Evolutionary conservation across 371 early-diverging fungal species (phyloP).

Genomic region (Aphelidium insulamus): DNA sequence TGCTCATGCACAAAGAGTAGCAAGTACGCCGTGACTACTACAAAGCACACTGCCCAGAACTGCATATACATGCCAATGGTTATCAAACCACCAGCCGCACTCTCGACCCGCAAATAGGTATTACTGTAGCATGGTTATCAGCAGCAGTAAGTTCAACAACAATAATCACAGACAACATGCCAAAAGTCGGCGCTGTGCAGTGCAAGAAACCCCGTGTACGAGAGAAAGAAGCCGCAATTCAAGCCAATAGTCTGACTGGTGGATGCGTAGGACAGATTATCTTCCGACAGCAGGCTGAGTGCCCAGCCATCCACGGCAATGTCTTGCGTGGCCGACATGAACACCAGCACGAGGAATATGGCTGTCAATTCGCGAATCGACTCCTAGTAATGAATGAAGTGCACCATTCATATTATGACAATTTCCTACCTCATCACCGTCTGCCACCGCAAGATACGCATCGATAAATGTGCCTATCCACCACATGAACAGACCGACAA

Average conservation of each 20-base stretch:
- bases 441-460: conserved; percentile 30
- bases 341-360: conserved; percentile 52
- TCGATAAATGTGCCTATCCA: conserved; percentile 57
- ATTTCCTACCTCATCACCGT: neutral
- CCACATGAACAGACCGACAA: conserved; percentile 46
- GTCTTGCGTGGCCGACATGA: conserved; percentile 92
- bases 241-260: conserved; percentile 91
- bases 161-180: conserved; percentile 3
- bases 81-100: conserved; percentile 45
- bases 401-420: no score
- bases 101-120: conserved; percentile 54
- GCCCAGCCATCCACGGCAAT: conserved; percentile 98
- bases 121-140: conserved; percentile 28
- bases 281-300: conserved; percentile 64
- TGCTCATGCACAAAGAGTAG: conserved; percentile 54
- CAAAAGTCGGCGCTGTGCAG: conserved; percentile 78
- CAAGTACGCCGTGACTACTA: conserved; percentile 59
- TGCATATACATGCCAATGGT: conserved; percentile 60
- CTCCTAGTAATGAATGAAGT: neutral
- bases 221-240: conserved; percentile 81
- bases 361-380: conserved; percentile 35
- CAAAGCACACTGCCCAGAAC: conserved; percentile 77
- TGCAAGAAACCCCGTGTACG: conserved; percentile 87
- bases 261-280: conserved; percentile 67
- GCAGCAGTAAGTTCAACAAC: neutral